Base-by-base conservation (phyloP, 495 filamentous ascomycete species). In the Hypoxylon fragiforme region DNA sequence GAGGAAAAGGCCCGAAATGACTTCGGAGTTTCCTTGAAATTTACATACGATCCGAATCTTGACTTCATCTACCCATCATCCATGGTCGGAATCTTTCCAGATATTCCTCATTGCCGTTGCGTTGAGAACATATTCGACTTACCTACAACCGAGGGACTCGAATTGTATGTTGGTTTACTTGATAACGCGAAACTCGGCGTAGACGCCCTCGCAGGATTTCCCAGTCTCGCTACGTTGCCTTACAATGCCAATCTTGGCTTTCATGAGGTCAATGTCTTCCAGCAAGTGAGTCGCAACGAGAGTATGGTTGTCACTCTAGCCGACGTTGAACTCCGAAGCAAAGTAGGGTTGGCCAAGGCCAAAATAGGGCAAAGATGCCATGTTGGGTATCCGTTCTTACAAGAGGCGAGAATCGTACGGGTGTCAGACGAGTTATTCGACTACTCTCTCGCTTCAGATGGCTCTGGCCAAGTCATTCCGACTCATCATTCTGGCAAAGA, bases 401-500 rank as follows among this genome's bases (percentile, higher is more conserved):
- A 95, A 62, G 95, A 99, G 76, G 95, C 88, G 37, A 91, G 90
- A 65, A 87, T 97, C 16, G 77, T 87, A 43, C 82, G 83, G 26
- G 88, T 99, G 2, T 95, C 91, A 1, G 95, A 99, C 64, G 92
- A 97, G 68, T 75, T 97, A 9, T 97, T 97, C 65, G 85, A 90
- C 61, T 99, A 97, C 66, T 70, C 81, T n/a, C 73, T 89, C 41
- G 80, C 88, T 12, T 72, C 78, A 14, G 80, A 82, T 46, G 81
- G 83, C 26, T 60, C 76, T 13, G 66, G 65, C n/a, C 85, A 86
- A 47, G 75, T 83, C 14, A 72, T 89, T 8, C 72, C 81, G 40
- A 77, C 77, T 32, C 86, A 89, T 21, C 91, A 97, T 66, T 79
- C 80, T 14, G 81, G 85, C n/a, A 78, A 82, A 39, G 89, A 95